A percentile compares a stretch with the other conserved stretches of the same genome.
Conservation (phyloP, 1,284 basidiomycete species). For the Tetrapyrgos nigripes region DNA sequence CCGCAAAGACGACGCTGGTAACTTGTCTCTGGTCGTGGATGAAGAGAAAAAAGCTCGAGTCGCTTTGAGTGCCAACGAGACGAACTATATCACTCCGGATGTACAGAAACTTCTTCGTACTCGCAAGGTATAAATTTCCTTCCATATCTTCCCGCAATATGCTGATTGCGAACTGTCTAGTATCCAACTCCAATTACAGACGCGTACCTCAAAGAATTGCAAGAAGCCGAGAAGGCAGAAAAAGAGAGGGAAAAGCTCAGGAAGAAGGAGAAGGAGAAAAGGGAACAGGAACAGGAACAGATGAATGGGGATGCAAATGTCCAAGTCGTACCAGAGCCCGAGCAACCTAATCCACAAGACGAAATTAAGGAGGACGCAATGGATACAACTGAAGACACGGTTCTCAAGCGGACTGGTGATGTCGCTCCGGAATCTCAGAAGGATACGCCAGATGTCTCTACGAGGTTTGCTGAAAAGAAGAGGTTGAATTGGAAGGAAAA, state of each 20-base stretch:
- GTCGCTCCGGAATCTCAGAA: conserved; percentile 35
- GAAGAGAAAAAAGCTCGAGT: conserved; percentile 61
- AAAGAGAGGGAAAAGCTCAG: conserved; percentile 35
- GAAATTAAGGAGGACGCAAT: not conserved
- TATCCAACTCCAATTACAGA: conserved; percentile 73
- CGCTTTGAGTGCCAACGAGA: conserved; percentile 65
- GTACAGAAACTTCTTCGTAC: conserved; percentile 65
- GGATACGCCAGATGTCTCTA: conserved; percentile 71
- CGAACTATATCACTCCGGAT: conserved; percentile 73
- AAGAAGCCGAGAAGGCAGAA: conserved; percentile 41
- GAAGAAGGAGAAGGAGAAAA: conserved; percentile 38
- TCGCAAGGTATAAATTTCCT: conserved; percentile 63
- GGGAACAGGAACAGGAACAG: conserved; percentile 17
- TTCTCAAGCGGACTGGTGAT: not conserved
- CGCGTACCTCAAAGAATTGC: conserved; percentile 71
- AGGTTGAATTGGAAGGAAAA: conserved; percentile 87
- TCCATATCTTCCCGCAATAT: conserved; percentile 8
- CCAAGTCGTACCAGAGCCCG: conserved; percentile 34
- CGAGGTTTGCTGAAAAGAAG: conserved; percentile 85
- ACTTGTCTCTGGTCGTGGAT: conserved; percentile 27
- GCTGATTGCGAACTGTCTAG: conserved; percentile 37
- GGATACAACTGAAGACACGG: not conserved
- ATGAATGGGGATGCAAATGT: conserved; percentile 27
- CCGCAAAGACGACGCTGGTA: conserved; percentile 9
- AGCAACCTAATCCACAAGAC: conserved; percentile 33